Evolutionary conservation across 495 filamentous ascomycete genomes (phyloP).

Genomic region (Aspergillus hancockii): DNA sequence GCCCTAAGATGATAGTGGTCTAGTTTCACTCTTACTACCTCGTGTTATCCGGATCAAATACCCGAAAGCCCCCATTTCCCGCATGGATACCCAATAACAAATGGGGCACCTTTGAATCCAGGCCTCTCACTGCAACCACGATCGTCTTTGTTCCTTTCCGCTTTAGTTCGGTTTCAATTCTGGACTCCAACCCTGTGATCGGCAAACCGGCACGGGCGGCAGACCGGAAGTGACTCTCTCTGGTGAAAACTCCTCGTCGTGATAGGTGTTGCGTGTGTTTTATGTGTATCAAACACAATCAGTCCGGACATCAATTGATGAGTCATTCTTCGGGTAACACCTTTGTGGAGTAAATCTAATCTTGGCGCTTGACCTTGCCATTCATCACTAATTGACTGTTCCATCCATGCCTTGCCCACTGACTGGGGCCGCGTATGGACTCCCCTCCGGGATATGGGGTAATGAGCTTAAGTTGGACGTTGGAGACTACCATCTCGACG

Average conservation of each 20-base stretch:
- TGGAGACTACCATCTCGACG: background rate
- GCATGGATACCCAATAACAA: slow-evolving; percentile 17
- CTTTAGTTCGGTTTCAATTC: background rate
- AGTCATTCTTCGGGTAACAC: background rate
- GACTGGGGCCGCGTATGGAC: slow-evolving; percentile 2
- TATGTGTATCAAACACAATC: background rate
- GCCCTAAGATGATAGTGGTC: background rate
- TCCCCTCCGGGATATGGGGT: background rate
- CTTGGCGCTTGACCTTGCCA: background rate
- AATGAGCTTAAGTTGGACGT: slow-evolving; percentile 3
- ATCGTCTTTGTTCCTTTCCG: background rate
- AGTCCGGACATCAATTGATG: background rate
- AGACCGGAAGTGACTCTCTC: slow-evolving; percentile 10
- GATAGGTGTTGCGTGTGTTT: background rate
- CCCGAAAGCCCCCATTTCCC: slow-evolving; percentile 8
- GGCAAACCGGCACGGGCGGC: slow-evolving; percentile 37
- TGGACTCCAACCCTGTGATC: slow-evolving; percentile 11
- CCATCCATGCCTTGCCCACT: background rate
- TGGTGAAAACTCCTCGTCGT: slow-evolving; percentile 12
- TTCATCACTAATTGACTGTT: background rate
- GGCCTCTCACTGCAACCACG: background rate
- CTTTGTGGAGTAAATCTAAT: slow-evolving; percentile 3
- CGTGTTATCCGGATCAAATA: background rate
- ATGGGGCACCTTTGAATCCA: background rate
- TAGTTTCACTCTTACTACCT: background rate